Evolutionary conservation across 2,329 filamentous ascomycete genomes (phyloP), one percentile per base, ranked within the genome.

Genomic region (Penicillium sp.): DNA sequence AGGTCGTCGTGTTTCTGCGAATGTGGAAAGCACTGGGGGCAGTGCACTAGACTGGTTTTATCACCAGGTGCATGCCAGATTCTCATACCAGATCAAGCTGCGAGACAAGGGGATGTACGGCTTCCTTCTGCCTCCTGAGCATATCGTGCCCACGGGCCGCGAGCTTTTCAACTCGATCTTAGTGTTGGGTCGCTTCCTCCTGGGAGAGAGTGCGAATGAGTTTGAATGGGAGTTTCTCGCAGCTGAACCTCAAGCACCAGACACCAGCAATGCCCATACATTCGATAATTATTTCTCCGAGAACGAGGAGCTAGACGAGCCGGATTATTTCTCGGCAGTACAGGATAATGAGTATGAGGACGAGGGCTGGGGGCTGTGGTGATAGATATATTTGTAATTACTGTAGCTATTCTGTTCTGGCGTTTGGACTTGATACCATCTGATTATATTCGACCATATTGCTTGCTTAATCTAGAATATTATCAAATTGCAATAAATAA

Each of bases 21-120:
- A 84, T 40, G 83, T 92, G 60, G 89, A 94, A 68, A 83, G 83
- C 0, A 85, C 87, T 3, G 92, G 93, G 40, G 93, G 93, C 2
- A 92, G 89, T 49, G 90, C 90, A 1, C 84, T 97, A 43, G 94
- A 97, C 73, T 97, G 90, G 85, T 96, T 99, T 73, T 96, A 96
- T 70, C 90, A 96, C 64, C 88, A 95, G 65, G 74, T 97, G 60
- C 79, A 81, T 47, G 89, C 93, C 18, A 86, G 84, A 61, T 96
- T 90, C 70, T 89, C 91, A 58, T 97, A 95, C 71, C 94, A 97
- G 78, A 88, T 88, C 74, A 97, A 97, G 76, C 79, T 99, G 26
- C 82, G 94, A 49, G 94, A 99, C 70, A 94, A 89, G 0, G 94
- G 94, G 9, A 94, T 86, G 69, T 97, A 97, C 70, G 94, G 94